These are phyloP conservation scores for Carallia pectinifolia DNA, from an alignment of 345 rosid genomes.

Conservation along the genomic window DNA sequence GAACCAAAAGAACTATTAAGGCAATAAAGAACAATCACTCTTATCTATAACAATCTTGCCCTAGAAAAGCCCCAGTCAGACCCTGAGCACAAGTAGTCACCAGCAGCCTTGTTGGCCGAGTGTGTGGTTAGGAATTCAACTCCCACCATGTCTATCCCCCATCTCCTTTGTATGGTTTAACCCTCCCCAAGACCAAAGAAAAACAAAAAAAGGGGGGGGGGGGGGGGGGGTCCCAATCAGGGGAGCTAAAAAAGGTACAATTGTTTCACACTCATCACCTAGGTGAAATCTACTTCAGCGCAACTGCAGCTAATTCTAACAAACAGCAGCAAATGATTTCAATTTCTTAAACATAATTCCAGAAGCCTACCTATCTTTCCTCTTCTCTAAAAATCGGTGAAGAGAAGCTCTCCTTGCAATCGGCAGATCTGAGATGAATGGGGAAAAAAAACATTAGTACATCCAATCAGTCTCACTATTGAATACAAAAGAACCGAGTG, in stretches of 20 bases:
- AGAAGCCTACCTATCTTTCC: constrained; percentile 76
- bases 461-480: too few species aligned
- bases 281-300: not conserved
- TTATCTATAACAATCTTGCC: too few species aligned
- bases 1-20: not conserved
- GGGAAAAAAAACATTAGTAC: not conserved
- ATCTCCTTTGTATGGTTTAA: too few species aligned
- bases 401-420: constrained; percentile 93
- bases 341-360: not conserved
- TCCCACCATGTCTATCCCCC: too few species aligned
- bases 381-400: constrained; percentile 87
- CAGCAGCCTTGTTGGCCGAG: too few species aligned
- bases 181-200: too few species aligned
- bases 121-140: too few species aligned
- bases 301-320: not conserved
- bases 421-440: constrained; percentile 61
- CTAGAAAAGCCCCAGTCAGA: too few species aligned
- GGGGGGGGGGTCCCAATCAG: not conserved
- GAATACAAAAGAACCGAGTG: not conserved
- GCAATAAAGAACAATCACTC: too few species aligned
- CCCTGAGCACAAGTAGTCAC: too few species aligned
- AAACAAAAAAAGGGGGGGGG: too few species aligned
- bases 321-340: not conserved
- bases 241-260: not conserved
- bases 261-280: not conserved